A percentile compares a stretch with the other conserved stretches of the same genome.
phyloP scores from a whole-genome alignment of 1,139 yeast species.

The Blastobotrys apis region DNA sequence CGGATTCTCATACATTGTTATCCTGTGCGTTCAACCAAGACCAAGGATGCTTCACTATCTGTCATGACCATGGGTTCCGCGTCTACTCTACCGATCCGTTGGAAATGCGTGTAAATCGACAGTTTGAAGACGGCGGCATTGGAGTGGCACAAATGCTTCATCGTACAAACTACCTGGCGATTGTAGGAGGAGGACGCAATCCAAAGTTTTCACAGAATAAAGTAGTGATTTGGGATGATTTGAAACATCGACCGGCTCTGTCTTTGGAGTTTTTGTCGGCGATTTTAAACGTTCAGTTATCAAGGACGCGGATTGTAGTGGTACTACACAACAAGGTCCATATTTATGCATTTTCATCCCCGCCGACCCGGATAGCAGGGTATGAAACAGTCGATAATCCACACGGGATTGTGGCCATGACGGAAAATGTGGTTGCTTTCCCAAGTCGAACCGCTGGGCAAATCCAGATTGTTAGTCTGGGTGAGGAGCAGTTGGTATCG shows the following conservation, averaged over 20 bases:
- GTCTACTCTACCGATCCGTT: conserved; percentile 89
- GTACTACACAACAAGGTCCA: conserved; percentile 63
- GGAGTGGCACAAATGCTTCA: conserved; percentile 79
- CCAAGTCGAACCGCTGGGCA: conserved; percentile 65
- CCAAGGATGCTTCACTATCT: conserved; percentile 82
- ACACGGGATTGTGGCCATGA: conserved; percentile 62
- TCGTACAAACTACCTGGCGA: conserved; percentile 81
- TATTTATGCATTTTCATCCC: conserved; percentile 75
- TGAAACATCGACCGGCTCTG: conserved; percentile 71
- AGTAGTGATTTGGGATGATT: conserved; percentile 82
- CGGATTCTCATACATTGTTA: conserved; percentile 43
- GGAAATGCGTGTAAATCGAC: conserved; percentile 68
- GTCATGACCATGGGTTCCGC: conserved; percentile 75
- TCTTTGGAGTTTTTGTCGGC: conserved; percentile 71
- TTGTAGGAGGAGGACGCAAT: conserved; percentile 81
- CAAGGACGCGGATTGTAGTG: conserved; percentile 71
- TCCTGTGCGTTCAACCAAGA: conserved; percentile 80
- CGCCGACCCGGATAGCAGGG: conserved; percentile 64
- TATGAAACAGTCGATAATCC: conserved; percentile 72
- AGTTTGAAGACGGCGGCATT: conserved; percentile 51
- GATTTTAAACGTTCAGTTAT: conserved; percentile 65
- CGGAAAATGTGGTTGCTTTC: conserved; percentile 56
- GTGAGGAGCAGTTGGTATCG: conserved; percentile 55
- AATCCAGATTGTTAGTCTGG: conserved; percentile 68
- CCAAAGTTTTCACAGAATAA: conserved; percentile 78